These are phyloP conservation scores for Diatrype stigma DNA, from an alignment of 2,329 filamentous ascomycete species.

Conservation along the genomic window DNA sequence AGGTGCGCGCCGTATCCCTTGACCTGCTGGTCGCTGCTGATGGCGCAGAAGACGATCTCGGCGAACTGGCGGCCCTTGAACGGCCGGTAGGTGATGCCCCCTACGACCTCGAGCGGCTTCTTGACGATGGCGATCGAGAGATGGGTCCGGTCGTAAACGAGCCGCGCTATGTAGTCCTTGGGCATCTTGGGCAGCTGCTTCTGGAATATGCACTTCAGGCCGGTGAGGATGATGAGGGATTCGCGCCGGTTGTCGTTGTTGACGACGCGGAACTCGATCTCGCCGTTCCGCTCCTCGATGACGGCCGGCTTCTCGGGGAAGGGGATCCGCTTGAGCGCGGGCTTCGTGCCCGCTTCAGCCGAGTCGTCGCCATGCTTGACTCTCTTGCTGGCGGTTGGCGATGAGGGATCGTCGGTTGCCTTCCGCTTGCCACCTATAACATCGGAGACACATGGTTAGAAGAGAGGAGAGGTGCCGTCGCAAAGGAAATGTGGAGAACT, in stretches of 20 bases:
- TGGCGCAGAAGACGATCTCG: constrained; percentile 98
- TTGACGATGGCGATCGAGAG: constrained; percentile 96
- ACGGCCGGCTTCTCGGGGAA: constrained; percentile 94
- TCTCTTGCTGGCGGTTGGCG: constrained; percentile 60
- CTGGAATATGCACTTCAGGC: constrained; percentile 96
- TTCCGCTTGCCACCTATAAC: constrained; percentile 63
- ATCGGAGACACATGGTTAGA: constrained; percentile 5
- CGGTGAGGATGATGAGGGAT: constrained; percentile 89
- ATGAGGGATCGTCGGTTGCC: constrained; percentile 61
- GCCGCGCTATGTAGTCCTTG: constrained; percentile 95
- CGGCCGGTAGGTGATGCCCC: constrained; percentile 92
- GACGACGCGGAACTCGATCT: constrained; percentile 95
- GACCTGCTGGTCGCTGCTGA: constrained; percentile 95
- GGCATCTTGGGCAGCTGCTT: constrained; percentile 99
- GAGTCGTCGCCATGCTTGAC: constrained; percentile 48
- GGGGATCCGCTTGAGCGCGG: constrained; percentile 62
- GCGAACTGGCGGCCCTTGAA: constrained; percentile 91
- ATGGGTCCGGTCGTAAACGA: constrained; percentile 96
- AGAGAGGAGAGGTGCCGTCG: background rate
- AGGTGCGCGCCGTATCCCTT: constrained; percentile 97
- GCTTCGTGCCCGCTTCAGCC: constrained; percentile 44
- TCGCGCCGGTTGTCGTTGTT: constrained; percentile 91
- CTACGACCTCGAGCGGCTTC: constrained; percentile 91
- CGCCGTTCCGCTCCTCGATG: constrained; percentile 85
- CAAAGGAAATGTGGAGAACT: constrained; percentile 7